Conservation (phyloP, 23 red algal species). For the Cyanidiococcus yangmingshanensis region DNA sequence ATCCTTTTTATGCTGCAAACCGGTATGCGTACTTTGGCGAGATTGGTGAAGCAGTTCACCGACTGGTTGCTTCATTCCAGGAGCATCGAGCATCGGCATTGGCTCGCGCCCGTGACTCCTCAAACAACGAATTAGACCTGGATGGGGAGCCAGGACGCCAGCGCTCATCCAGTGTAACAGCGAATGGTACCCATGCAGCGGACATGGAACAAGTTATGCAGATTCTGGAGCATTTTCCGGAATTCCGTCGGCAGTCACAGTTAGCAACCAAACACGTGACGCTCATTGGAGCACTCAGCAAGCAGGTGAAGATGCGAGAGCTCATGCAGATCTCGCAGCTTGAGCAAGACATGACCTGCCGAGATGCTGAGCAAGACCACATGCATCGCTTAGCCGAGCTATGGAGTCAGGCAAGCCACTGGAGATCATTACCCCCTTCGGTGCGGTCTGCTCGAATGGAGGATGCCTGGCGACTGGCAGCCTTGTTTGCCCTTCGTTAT, state of each 20-base stretch:
- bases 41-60: slow-evolving; percentile 56
- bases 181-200: not conserved
- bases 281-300: slow-evolving; percentile 64
- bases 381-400: slow-evolving; percentile 22
- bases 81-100: slow-evolving; percentile 27
- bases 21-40: slow-evolving; percentile 89
- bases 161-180: not conserved
- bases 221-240: slow-evolving; percentile 80
- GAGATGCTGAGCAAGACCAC: slow-evolving; percentile 73
- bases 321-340: slow-evolving; percentile 75
- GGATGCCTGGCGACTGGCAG: slow-evolving; percentile 61
- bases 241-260: slow-evolving; percentile 61
- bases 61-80: slow-evolving; percentile 72
- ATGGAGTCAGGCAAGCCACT: not conserved
- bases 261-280: slow-evolving; percentile 88
- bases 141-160: not conserved
- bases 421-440: not conserved
- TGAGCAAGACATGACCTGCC: slow-evolving; percentile 89
- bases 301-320: slow-evolving; percentile 43
- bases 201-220: slow-evolving; percentile 61
- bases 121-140: not conserved
- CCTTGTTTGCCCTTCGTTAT: slow-evolving; percentile 71
- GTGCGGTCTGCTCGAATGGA: not conserved
- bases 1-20: slow-evolving; percentile 64
- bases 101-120: not conserved